Conservation (phyloP, 1,139 yeast genomes). For the Pichia sp. region DNA sequence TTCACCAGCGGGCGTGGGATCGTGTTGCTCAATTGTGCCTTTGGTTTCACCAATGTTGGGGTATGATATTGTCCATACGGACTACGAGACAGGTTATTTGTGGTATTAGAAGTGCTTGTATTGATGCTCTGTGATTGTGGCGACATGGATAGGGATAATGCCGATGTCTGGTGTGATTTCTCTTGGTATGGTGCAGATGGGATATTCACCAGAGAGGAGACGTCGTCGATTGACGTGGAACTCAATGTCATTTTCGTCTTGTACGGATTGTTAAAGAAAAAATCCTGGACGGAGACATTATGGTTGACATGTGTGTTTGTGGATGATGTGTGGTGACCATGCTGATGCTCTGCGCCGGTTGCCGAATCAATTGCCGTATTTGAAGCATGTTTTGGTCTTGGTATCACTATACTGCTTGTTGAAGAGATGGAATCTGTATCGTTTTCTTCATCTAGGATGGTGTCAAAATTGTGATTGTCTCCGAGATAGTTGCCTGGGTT, state of each 20-base stretch:
- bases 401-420: slow-evolving; percentile 7
- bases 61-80: slow-evolving; percentile 13
- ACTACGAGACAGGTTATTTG: neutral
- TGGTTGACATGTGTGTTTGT: slow-evolving; percentile 8
- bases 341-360: no score
- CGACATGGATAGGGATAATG: neutral
- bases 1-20: slow-evolving; percentile 36
- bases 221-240: slow-evolving; percentile 21
- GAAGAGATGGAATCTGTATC: slow-evolving; percentile 11
- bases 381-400: slow-evolving; percentile 1
- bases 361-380: no score
- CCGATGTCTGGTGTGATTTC: neutral
- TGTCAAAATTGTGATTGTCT: neutral
- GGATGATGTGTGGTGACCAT: no score
- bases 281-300: slow-evolving; percentile 31
- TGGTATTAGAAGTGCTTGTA: neutral
- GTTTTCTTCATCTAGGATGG: neutral
- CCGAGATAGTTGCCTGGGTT: neutral
- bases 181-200: neutral
- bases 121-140: neutral
- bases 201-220: neutral
- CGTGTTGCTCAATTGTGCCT: slow-evolving; percentile 21
- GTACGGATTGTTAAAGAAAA: slow-evolving; percentile 32
- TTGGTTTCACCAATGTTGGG: slow-evolving; percentile 45
- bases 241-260: slow-evolving; percentile 18